These are phyloP conservation scores for Euphorbia celastroides DNA, from an alignment of 441 rosid genomes.

Conservation along the genomic window DNA sequence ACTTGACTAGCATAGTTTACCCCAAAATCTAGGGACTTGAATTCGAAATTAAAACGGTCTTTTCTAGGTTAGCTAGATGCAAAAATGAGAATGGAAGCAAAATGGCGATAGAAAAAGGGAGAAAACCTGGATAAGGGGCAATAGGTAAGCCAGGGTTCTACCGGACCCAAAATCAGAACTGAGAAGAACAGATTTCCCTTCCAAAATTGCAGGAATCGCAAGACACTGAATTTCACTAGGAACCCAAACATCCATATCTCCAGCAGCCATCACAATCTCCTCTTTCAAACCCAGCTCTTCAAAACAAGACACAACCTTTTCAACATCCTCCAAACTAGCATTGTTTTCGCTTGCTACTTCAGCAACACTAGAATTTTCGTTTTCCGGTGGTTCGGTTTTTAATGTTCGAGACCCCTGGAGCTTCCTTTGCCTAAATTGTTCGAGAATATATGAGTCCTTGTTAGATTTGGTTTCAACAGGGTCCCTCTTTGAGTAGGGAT, in stretches of 20 bases:
- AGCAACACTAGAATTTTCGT: constrained; percentile 4
- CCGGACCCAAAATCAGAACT: constrained; percentile 82
- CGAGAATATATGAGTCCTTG: constrained; percentile 31
- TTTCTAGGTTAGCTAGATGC: background rate
- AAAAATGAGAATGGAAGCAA: constrained; percentile 12
- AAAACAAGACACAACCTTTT: constrained; percentile 37
- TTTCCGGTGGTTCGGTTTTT: constrained; percentile 5
- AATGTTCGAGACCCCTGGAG: constrained; percentile 23
- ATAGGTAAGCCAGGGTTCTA: constrained; percentile 65
- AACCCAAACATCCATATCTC: constrained; percentile 52
- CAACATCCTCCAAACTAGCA: constrained; percentile 5
- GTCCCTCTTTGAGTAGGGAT: background rate
- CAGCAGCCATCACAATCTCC: constrained; percentile 63
- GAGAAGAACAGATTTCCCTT: constrained; percentile 61
- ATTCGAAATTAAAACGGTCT: background rate
- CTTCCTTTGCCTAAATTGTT: constrained; percentile 34
- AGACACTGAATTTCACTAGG: constrained; percentile 81
- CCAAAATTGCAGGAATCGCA: constrained; percentile 70
- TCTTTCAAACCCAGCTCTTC: constrained; percentile 65
- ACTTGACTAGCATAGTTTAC: background rate
- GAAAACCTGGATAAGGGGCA: constrained; percentile 73
- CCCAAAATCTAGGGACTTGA: background rate
- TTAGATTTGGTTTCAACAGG: constrained; percentile 13
- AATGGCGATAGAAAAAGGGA: constrained; percentile 28
- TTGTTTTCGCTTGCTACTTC: constrained; percentile 4